These are phyloP conservation scores for Tetracladium setigerum DNA, from an alignment of 495 filamentous ascomycete genomes.

Conservation along the genomic window DNA sequence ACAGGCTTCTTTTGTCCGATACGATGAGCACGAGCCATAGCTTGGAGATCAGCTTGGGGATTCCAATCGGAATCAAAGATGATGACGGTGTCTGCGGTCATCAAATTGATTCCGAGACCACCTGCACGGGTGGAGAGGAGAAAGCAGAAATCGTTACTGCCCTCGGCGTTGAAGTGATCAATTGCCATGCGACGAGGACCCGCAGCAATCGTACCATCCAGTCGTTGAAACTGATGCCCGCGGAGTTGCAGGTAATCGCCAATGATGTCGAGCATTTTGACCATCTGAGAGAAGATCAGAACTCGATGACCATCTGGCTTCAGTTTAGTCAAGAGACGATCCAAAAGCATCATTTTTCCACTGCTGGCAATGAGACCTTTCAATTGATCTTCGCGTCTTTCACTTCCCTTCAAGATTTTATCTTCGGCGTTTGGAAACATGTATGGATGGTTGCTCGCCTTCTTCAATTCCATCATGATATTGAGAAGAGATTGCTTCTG, in stretches of 20 bases:
- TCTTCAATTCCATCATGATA: conserved; percentile 99
- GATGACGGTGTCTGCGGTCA: conserved; percentile 97
- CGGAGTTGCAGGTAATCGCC: conserved; percentile 86
- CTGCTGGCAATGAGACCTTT: conserved; percentile 90
- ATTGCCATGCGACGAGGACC: conserved; percentile 82
- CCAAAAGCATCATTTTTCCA: conserved; percentile 98
- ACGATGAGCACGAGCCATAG: conserved; percentile 95
- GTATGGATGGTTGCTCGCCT: conserved; percentile 96
- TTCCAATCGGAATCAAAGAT: conserved; percentile 99
- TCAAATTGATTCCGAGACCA: conserved; percentile 95
- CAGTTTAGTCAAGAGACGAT: conserved; percentile 84
- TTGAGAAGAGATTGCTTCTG: conserved; percentile 93
- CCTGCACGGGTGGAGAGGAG: conserved; percentile 91
- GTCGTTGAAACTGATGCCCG: conserved; percentile 83
- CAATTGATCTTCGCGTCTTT: conserved; percentile 77
- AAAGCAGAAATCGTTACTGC: conserved; percentile 92
- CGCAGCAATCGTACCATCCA: conserved; percentile 91
- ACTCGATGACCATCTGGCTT: conserved; percentile 90
- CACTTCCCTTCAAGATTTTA: conserved; percentile 67
- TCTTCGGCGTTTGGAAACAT: conserved; percentile 94
- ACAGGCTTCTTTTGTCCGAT: conserved; percentile 96
- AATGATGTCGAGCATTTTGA: conserved; percentile 94
- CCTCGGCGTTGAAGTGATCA: conserved; percentile 94
- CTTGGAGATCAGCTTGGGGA: conserved; percentile 94
- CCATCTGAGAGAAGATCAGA: conserved; percentile 98